A percentile compares a stretch with the other conserved stretches of the same genome.
Evolutionary conservation across 192 early-diverging fungal species (phyloP).

Genomic region (Gaertneriomyces sp.): DNA sequence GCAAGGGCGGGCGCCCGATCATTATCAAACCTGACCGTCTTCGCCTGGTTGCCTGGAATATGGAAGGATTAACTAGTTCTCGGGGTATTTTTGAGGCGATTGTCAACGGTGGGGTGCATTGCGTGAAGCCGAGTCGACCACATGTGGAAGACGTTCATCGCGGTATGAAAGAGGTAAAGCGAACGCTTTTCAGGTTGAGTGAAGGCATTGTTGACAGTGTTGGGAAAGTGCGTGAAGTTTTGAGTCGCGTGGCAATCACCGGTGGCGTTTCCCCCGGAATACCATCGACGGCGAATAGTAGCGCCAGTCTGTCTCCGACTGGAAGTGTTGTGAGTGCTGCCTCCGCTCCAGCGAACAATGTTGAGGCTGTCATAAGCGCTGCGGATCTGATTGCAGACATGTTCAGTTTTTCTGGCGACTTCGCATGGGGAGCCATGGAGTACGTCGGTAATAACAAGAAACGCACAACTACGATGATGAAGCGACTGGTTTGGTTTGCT

Average conservation of each 20-base stretch:
- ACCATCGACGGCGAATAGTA: neutral
- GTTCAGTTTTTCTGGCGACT: constrained; percentile 69
- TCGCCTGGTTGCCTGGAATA: constrained; percentile 52
- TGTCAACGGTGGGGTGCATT: constrained; percentile 41
- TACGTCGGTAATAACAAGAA: constrained; percentile 54
- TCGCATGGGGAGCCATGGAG: constrained; percentile 58
- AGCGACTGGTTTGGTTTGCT: constrained; percentile 66
- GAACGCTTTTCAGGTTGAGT: constrained; percentile 51
- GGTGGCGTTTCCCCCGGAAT: constrained; percentile 17
- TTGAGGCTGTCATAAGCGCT: constrained; percentile 27
- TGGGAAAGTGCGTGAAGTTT: constrained; percentile 44
- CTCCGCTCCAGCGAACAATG: constrained; percentile 20
- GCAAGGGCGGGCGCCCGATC: constrained; percentile 40
- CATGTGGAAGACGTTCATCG: constrained; percentile 57
- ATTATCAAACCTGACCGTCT: constrained; percentile 54
- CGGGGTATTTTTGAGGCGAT: constrained; percentile 50
- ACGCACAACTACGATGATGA: constrained; percentile 53
- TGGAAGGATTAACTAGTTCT: constrained; percentile 37
- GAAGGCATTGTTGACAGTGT: constrained; percentile 56
- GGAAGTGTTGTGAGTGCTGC: neutral
- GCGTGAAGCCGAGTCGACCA: constrained; percentile 53
- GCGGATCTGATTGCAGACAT: constrained; percentile 64
- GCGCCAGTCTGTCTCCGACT: constrained; percentile 1
- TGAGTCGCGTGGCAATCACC: constrained; percentile 14
- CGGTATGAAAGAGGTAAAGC: constrained; percentile 57